These are phyloP conservation scores for Selenicereus undatus DNA, from an alignment of 148 eudicot genomes.

Conservation along the genomic window DNA sequence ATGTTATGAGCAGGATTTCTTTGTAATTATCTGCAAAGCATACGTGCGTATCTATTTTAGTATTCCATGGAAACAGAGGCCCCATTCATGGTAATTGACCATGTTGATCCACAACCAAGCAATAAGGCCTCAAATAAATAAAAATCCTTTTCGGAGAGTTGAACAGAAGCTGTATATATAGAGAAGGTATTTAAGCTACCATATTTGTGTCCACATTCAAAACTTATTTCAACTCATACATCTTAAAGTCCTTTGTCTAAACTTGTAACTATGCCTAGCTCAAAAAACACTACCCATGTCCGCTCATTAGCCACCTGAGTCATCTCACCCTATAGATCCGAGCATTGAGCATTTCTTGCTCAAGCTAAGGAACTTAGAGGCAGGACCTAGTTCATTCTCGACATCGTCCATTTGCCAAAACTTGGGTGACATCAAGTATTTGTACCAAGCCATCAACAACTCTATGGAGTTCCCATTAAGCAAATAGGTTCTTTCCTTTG, in stretches of 20 bases:
- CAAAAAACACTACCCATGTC: background rate
- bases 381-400: background rate
- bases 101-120: background rate
- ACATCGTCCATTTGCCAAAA: background rate
- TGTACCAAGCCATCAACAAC: background rate
- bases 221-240: background rate
- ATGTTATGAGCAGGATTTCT: background rate
- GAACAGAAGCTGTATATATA: background rate
- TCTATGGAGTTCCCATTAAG: background rate
- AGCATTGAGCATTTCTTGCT: background rate
- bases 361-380: background rate
- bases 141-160: background rate
- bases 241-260: background rate
- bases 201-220: background rate
- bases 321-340: background rate
- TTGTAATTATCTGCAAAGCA: background rate
- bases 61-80: background rate
- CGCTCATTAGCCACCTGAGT: background rate
- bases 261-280: background rate
- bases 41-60: conserved; percentile 12
- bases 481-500: background rate
- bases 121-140: background rate
- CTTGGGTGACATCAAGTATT: background rate
- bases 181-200: background rate
- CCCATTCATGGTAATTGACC: background rate